A percentile compares a stretch with the other conserved stretches of the same genome.
phyloP scores from a whole-genome alignment of 2,329 filamentous ascomycete genomes.

The Daldinia sp. region DNA sequence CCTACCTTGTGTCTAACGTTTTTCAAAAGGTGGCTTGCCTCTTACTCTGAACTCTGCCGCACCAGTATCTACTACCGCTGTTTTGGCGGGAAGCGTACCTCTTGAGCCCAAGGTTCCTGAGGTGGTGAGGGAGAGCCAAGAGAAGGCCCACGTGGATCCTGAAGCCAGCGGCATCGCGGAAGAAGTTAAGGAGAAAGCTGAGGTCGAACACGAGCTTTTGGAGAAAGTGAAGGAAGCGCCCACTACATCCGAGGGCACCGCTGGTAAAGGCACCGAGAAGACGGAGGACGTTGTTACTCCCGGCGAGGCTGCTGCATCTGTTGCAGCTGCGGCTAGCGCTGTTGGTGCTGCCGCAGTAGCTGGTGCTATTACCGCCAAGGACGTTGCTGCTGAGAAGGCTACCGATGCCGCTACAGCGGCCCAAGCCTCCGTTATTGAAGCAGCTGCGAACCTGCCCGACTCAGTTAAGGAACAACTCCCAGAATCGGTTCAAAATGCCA shows the following conservation, averaged over 20 bases:
- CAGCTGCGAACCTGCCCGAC: constrained; percentile 64
- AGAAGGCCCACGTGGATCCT: constrained; percentile 71
- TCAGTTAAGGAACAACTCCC: constrained; percentile 65
- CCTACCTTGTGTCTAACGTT: constrained; percentile 10
- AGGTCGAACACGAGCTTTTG: constrained; percentile 77
- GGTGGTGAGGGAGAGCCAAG: constrained; percentile 78
- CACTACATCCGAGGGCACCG: constrained; percentile 67
- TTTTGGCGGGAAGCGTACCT: constrained; percentile 58
- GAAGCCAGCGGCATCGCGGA: constrained; percentile 75
- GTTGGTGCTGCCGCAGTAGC: constrained; percentile 53
- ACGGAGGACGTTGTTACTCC: constrained; percentile 59
- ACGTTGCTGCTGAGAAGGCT: constrained; percentile 56
- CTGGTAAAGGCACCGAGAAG: constrained; percentile 66
- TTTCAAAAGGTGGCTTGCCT: constrained; percentile 43
- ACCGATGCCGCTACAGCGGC: constrained; percentile 54
- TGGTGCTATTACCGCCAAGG: constrained; percentile 56
- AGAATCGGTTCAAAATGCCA: constrained; percentile 62
- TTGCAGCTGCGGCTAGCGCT: constrained; percentile 59
- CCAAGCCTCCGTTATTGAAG: constrained; percentile 45
- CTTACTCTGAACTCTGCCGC: constrained; percentile 53
- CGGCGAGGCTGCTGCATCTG: constrained; percentile 57
- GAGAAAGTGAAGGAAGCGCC: constrained; percentile 72
- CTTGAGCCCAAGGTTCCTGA: constrained; percentile 66
- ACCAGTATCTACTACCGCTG: constrained; percentile 58
- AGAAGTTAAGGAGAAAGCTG: constrained; percentile 78